A percentile compares a stretch with the other conserved stretches of the same genome.
Conservation (phyloP, 345 rosid genomes). For the Lagerstroemia speciosa region DNA sequence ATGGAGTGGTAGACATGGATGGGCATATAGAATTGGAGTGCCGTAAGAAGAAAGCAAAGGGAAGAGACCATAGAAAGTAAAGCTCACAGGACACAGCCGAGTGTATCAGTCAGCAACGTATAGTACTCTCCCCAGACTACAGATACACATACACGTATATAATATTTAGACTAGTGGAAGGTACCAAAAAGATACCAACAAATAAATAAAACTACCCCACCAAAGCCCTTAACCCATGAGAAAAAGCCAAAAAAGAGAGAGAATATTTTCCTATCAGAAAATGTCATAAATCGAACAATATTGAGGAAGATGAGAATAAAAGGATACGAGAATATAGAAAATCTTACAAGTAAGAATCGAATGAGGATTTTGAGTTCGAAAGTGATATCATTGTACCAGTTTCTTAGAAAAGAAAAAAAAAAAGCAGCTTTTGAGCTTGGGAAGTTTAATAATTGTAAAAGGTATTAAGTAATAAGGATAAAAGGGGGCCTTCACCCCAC, state of each 20-base stretch:
- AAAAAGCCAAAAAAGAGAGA: not conserved
- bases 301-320: too few relatives aligned
- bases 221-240: not conserved
- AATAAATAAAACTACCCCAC: not conserved
- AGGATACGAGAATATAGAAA: too few relatives aligned
- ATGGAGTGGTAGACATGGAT: not conserved
- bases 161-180: conserved; percentile 9
- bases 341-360: too few relatives aligned
- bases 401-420: too few relatives aligned
- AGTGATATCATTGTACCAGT: too few relatives aligned
- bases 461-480: not conserved
- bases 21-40: conserved; percentile 33
- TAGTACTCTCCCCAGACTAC: conserved; percentile 24
- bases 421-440: not conserved
- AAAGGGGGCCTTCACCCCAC: conserved; percentile 10
- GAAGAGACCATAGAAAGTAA: conserved; percentile 11
- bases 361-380: too few relatives aligned
- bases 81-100: not conserved
- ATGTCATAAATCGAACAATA: too few relatives aligned
- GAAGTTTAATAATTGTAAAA: not conserved
- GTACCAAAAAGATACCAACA: conserved; percentile 23
- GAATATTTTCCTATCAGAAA: too few relatives aligned
- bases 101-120: not conserved
- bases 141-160: conserved; percentile 8
- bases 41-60: conserved; percentile 84